Base-by-base conservation (phyloP, 257 asterid genomes). In the Solanum appendiculatum region DNA sequence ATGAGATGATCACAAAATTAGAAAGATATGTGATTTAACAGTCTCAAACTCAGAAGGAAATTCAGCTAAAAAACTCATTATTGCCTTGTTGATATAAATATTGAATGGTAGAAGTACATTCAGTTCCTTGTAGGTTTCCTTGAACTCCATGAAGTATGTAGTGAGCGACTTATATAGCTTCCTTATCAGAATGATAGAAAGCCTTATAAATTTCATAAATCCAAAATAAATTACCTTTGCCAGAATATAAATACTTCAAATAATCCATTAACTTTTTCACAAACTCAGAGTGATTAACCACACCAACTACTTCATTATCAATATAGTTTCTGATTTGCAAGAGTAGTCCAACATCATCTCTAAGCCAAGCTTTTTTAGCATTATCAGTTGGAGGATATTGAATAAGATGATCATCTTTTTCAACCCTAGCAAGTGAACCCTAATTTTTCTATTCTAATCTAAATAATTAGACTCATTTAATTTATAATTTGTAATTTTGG, bases 181-280 rank as follows among this genome's bases (percentile, higher is more conserved):
- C 54, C 34, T 69, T 31, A 11, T 86, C 82, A 1, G 15, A 58
- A 21, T 12, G 13, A 39, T 86, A 86, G 46, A 83, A 83, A 8
- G 40, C 48, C 56, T 72, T 83, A 21, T 39, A 86, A 5, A 86
- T 64, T 12, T 89, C 87, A 83, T 83, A 89, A 27, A 83, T 89
- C 6, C 39, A 11, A 5, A 36, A 60, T 13, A 88, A 12, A 77
- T 88, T 81, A 21, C 42, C 33, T n/a, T 86, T 46, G 1, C 78
- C 23, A 34, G n/a, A 86, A 42, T 88, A 88, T 25, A 51, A 16
- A 16, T 86, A 88, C 10, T 84, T 70, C 11, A 74, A 37, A 66
- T 46, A 46, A 12, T 46, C 54, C 54, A 46, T 13, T 46, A 46
- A 46, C 12, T 46, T 15, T 46, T 42, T 42, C 48, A 42, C 48